Conservation (phyloP, 2,329 filamentous ascomycete species). For the Paraphoma chrysanthemicola region DNA sequence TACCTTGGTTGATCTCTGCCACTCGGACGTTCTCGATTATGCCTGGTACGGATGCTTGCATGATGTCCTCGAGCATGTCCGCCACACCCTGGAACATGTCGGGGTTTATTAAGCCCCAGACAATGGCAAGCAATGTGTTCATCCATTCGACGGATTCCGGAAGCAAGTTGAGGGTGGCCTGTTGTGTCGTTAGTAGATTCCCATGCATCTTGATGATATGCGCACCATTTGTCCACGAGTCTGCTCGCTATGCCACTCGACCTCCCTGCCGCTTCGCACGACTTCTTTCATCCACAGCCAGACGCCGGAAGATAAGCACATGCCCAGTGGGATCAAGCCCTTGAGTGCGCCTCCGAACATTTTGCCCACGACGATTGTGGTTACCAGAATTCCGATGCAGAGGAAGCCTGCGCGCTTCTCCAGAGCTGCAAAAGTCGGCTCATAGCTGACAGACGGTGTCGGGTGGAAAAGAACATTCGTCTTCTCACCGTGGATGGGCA, state of each 20-base stretch:
- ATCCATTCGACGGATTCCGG: constrained; percentile 94
- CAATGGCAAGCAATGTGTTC: constrained; percentile 82
- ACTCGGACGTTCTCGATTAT: constrained; percentile 95
- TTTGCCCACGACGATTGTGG: constrained; percentile 78
- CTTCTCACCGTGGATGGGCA: constrained; percentile 95
- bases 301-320: constrained; percentile 76
- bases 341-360: constrained; percentile 79
- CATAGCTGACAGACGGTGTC: constrained; percentile 86
- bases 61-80: constrained; percentile 94
- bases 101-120: constrained; percentile 93
- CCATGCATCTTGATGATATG: background rate
- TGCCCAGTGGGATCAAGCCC: constrained; percentile 76
- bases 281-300: constrained; percentile 92
- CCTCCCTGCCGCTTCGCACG: constrained; percentile 78
- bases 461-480: constrained; percentile 96
- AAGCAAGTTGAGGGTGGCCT: constrained; percentile 84
- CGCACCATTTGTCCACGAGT: constrained; percentile 77
- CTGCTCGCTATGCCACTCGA: constrained; percentile 89
- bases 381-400: constrained; percentile 72
- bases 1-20: constrained; percentile 92
- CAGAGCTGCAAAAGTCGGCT: constrained; percentile 81
- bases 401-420: constrained; percentile 78
- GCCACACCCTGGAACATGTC: constrained; percentile 93
- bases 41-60: constrained; percentile 92
- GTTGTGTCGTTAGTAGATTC: background rate